phyloP scores from a whole-genome alignment of 768 basidiomycete genomes.

The Mycena rosella region DNA sequence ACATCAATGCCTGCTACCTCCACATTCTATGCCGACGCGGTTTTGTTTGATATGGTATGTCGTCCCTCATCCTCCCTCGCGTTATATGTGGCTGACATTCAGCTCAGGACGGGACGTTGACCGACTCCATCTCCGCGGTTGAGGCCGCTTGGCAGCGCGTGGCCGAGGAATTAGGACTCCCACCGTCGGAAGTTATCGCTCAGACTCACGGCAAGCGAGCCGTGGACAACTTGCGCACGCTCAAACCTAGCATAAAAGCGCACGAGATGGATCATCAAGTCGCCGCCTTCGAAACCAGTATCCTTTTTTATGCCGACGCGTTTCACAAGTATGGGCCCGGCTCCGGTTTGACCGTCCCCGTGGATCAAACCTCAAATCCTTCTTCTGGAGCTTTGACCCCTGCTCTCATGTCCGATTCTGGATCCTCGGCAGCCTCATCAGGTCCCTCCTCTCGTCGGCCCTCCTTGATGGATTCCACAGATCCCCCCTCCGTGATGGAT shows the following conservation, averaged over 20 bases:
- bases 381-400: constrained; percentile 57
- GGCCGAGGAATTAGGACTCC: constrained; percentile 75
- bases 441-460: constrained; percentile 23
- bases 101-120: constrained; percentile 74
- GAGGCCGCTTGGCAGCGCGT: constrained; percentile 82
- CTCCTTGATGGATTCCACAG: constrained; percentile 52
- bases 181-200: constrained; percentile 75
- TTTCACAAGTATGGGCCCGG: constrained; percentile 59
- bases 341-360: constrained; percentile 44
- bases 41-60: constrained; percentile 77
- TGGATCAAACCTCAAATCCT: constrained; percentile 26
- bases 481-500: constrained; percentile 54
- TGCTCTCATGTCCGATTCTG: constrained; percentile 51
- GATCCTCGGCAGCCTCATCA: constrained; percentile 50
- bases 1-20: constrained; percentile 36
- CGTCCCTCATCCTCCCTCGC: constrained; percentile 1
- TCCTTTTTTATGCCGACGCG: constrained; percentile 76
- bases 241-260: constrained; percentile 66
- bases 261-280: constrained; percentile 73
- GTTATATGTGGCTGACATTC: constrained; percentile 38
- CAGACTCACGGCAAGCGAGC: constrained; percentile 86
- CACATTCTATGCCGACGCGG: constrained; percentile 69
- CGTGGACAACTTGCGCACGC: constrained; percentile 76
- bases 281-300: constrained; percentile 71
- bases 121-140: constrained; percentile 82